A percentile compares a stretch with the other conserved stretches of the same genome.
phyloP scores from a whole-genome alignment of 176 grass and related monocot genomes.

The Triticum timopheevii region DNA sequence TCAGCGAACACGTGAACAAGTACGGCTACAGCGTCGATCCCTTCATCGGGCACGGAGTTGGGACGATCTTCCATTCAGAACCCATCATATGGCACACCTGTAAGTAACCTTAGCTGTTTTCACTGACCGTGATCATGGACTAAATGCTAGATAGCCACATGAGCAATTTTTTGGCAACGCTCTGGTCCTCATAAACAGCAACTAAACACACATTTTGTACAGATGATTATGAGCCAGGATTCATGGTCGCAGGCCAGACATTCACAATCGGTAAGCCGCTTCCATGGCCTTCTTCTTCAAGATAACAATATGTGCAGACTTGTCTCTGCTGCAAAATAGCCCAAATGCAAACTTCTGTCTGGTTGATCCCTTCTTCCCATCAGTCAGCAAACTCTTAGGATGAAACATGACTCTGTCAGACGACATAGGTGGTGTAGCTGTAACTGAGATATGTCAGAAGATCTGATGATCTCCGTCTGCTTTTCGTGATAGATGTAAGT shows the following conservation, averaged over 20 bases:
- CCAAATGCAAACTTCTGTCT: neutral
- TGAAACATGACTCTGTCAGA: neutral
- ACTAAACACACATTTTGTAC: neutral
- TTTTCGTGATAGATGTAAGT: neutral
- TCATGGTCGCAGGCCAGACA: slow-evolving; percentile 91
- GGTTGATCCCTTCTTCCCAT: neutral
- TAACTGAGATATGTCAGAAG: neutral
- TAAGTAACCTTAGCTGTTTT: slow-evolving; percentile 33
- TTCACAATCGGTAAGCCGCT: slow-evolving; percentile 76
- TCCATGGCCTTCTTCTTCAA: neutral
- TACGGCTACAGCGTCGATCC: slow-evolving; percentile 63
- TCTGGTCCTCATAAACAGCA: neutral
- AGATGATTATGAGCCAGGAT: slow-evolving; percentile 71
- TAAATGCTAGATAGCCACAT: neutral
- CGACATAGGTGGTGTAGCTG: neutral
- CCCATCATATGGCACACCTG: slow-evolving; percentile 79
- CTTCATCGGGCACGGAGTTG: slow-evolving; percentile 84
- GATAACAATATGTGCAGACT: neutral
- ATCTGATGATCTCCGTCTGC: neutral
- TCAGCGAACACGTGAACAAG: slow-evolving; percentile 61
- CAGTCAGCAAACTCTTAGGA: neutral
- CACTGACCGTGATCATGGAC: neutral
- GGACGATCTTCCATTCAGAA: slow-evolving; percentile 82
- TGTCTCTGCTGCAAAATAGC: neutral
- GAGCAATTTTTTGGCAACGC: neutral